Evolutionary conservation across 2,329 filamentous ascomycete species (phyloP).

Genomic region (Coniochaeta sp.): DNA sequence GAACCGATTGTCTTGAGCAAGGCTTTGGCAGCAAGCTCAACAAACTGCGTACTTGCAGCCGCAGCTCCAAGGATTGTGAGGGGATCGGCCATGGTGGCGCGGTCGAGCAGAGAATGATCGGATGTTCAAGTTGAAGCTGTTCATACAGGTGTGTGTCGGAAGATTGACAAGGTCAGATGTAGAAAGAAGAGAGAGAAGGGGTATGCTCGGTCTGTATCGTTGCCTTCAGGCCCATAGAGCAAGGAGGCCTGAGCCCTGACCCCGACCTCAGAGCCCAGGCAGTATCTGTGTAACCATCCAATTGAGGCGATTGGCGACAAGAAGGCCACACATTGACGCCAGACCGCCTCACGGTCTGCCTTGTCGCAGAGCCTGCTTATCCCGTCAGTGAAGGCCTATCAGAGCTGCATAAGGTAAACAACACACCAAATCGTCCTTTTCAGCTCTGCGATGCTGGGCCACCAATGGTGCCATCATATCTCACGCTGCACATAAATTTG

Average conservation of each 20-base stretch:
- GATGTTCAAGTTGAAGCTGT: neutral
- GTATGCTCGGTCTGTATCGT: neutral
- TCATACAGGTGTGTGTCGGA: neutral
- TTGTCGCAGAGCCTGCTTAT: neutral
- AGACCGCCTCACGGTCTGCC: neutral
- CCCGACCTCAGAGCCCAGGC: neutral
- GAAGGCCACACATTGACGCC: too few species aligned
- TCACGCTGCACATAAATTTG: too few species aligned
- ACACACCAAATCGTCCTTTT: too few species aligned
- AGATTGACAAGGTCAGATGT: neutral
- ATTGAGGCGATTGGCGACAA: neutral
- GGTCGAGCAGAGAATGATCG: neutral
- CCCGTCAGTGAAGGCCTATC: neutral
- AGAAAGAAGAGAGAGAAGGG: neutral
- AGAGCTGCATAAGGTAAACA: too few species aligned
- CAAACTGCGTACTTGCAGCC: neutral
- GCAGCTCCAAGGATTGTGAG: neutral
- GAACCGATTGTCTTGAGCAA: neutral
- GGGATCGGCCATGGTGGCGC: neutral
- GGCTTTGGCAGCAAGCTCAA: neutral
- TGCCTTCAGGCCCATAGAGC: neutral
- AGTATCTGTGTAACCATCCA: neutral
- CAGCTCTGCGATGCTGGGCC: too few species aligned
- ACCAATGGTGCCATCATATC: too few species aligned
- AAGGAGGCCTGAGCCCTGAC: neutral